A percentile compares a stretch with the other conserved stretches of the same genome.
These are phyloP conservation scores for Elymus sibiricus DNA, from an alignment of 176 grass and related monocot species.

Conservation along the genomic window DNA sequence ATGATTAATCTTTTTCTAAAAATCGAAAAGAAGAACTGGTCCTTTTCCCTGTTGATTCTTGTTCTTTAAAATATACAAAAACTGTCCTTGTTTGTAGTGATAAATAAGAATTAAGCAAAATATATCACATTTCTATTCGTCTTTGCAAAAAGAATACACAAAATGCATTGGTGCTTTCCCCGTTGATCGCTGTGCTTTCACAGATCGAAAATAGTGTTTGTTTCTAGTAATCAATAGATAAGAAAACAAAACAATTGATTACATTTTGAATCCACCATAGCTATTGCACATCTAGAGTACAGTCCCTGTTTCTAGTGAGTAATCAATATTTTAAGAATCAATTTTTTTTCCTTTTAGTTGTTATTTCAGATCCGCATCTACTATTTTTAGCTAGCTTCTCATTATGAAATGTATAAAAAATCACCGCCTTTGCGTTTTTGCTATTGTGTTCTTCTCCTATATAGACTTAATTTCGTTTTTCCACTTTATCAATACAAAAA, in stretches of 20 bases:
- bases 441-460: neutral
- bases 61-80: neutral
- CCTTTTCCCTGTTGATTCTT: neutral
- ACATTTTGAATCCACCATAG: neutral
- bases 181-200: neutral
- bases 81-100: too few species aligned
- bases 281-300: neutral
- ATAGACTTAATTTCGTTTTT: too few species aligned
- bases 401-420: neutral
- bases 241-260: neutral
- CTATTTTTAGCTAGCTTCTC: neutral
- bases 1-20: too few species aligned
- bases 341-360: neutral
- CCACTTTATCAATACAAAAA: neutral
- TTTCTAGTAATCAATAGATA: neutral
- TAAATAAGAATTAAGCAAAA: too few species aligned
- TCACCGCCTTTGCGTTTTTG: neutral
- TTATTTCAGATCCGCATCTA: neutral
- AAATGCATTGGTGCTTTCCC: too few species aligned
- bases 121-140: too few species aligned
- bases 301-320: neutral
- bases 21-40: too few species aligned
- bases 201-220: neutral
- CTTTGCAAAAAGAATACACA: neutral
- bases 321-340: neutral